phyloP scores from a whole-genome alignment of 371 early-diverging fungal species.

The Blyttiomyces sp. region DNA sequence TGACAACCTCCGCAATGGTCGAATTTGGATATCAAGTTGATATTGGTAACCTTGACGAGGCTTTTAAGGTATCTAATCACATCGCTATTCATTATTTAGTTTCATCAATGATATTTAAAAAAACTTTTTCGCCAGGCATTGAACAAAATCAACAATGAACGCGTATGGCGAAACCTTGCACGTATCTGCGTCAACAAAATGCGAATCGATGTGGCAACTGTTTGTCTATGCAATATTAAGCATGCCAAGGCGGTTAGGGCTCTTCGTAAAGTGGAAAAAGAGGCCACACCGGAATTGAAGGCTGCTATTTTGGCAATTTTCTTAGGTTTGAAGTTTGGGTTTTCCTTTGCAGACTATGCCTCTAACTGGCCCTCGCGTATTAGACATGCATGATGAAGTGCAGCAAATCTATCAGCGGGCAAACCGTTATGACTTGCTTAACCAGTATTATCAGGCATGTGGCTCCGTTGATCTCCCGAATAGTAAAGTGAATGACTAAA shows the following conservation, averaged over 20 bases:
- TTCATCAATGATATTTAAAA: background rate
- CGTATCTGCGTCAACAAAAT: conserved; percentile 45
- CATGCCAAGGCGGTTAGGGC: conserved; percentile 38
- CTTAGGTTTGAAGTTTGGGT: conserved; percentile 25
- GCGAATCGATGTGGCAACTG: conserved; percentile 33
- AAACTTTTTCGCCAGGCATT: conserved; percentile 27
- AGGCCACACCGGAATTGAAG: conserved; percentile 12
- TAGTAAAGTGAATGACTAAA: background rate
- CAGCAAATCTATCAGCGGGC: conserved; percentile 16
- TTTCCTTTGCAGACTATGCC: background rate
- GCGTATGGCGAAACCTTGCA: conserved; percentile 49
- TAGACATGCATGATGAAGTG: conserved; percentile 41
- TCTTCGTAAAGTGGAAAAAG: conserved; percentile 12
- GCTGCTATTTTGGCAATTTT: conserved; percentile 32
- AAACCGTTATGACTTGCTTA: conserved; percentile 32
- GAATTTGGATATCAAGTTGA: conserved; percentile 47
- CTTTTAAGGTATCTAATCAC: conserved; percentile 35
- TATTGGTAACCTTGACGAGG: conserved; percentile 45
- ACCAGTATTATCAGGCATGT: conserved; percentile 30
- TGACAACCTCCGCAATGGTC: conserved; percentile 30
- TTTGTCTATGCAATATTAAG: conserved; percentile 44
- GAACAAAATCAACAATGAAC: conserved; percentile 33
- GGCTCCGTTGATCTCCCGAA: no score
- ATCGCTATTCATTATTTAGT: background rate
- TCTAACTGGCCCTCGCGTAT: background rate